Percentiles rank a stretch among this genome's conserved stretches.
Evolutionary conservation across 2,329 filamentous ascomycete species (phyloP).

Genomic region (Calonectria leucothoes): DNA sequence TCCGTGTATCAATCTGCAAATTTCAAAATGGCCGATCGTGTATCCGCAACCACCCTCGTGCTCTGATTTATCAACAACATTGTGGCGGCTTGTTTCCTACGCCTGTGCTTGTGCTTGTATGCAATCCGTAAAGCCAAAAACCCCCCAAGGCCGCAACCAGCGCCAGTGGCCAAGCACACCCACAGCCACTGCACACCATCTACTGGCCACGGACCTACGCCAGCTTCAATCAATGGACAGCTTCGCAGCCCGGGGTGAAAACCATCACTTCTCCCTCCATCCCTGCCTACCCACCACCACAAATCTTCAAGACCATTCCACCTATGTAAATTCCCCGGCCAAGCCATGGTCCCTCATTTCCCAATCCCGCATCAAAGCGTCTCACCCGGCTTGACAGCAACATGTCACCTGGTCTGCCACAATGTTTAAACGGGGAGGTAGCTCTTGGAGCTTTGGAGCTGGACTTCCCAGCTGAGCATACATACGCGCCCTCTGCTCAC

Average conservation of each 20-base stretch:
- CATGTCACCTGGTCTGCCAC: conserved; percentile 8
- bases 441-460: not conserved
- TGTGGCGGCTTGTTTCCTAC: not conserved
- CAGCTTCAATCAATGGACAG: not conserved
- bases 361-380: conserved; percentile 15
- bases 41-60: not conserved
- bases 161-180: not conserved
- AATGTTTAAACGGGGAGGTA: not conserved
- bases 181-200: conserved; percentile 10
- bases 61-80: not conserved
- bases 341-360: not conserved
- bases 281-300: not conserved
- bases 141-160: not conserved
- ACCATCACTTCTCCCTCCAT: not conserved
- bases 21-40: not conserved
- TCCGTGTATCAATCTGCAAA: not conserved
- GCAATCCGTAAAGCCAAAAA: not conserved
- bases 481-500: not conserved
- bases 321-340: conserved; percentile 14
- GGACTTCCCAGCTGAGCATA: not conserved
- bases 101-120: not conserved
- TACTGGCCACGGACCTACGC: not conserved
- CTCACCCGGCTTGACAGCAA: not conserved
- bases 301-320: not conserved
- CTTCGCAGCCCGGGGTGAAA: not conserved